A percentile compares a stretch with the other conserved stretches of the same genome.
Evolutionary conservation across 805 yeast genomes (phyloP).

Genomic region (Yamadazyma takamatsuzukensis): DNA sequence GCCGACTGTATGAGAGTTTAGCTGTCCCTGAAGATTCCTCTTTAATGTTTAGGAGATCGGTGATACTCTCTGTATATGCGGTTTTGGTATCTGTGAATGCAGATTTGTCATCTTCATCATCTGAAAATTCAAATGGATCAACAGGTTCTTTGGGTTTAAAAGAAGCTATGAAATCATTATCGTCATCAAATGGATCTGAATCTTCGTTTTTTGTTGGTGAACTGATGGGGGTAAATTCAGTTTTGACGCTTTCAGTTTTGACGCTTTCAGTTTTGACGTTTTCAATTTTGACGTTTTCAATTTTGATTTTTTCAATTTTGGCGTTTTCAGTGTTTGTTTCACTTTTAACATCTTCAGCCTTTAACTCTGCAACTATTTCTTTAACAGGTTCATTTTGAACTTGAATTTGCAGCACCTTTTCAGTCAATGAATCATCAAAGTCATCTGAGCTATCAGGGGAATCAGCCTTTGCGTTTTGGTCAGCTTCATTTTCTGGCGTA

Average conservation of each 20-base stretch:
- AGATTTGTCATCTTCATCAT: slow-evolving; percentile 5
- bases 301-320: too few relatives aligned
- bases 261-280: too few relatives aligned
- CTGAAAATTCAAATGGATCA: slow-evolving; percentile 2
- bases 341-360: too few relatives aligned
- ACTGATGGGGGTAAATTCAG: slow-evolving; percentile 3
- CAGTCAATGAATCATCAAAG: too few relatives aligned
- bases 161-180: slow-evolving; percentile 12
- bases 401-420: too few relatives aligned
- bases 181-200: slow-evolving; percentile 19
- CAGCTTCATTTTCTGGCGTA: slow-evolving; percentile 1
- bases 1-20: slow-evolving; percentile 41
- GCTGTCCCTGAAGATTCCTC: slow-evolving; percentile 17
- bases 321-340: too few relatives aligned
- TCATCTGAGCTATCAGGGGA: too few relatives aligned
- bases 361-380: too few relatives aligned
- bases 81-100: neutral
- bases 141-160: neutral
- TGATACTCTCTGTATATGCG: slow-evolving; percentile 8
- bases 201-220: too few relatives aligned
- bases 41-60: slow-evolving; percentile 1
- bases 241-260: neutral
- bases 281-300: too few relatives aligned
- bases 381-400: too few relatives aligned
- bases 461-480: slow-evolving; percentile 2